phyloP scores from a whole-genome alignment of 495 filamentous ascomycete genomes.

The Apodospora peruviana region DNA sequence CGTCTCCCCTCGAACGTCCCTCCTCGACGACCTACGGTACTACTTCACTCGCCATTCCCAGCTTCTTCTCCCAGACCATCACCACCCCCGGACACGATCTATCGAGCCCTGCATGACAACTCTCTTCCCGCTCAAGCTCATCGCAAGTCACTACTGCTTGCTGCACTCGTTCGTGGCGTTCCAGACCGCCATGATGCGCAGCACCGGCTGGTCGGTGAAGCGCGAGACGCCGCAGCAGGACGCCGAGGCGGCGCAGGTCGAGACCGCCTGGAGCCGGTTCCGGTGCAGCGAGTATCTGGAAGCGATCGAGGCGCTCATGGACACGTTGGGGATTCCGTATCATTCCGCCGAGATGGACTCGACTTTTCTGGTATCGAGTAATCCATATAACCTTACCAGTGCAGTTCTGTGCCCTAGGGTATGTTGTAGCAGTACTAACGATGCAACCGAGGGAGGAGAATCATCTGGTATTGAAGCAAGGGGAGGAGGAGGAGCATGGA shows the following conservation, averaged over 20 bases:
- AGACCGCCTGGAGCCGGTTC: neutral
- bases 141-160: neutral
- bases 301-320: neutral
- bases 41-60: neutral
- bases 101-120: neutral
- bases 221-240: neutral
- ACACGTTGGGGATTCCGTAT: neutral
- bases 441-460: too few species aligned
- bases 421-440: too few species aligned
- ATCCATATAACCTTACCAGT: too few species aligned
- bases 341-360: too few species aligned
- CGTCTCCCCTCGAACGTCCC: neutral
- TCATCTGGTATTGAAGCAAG: too few species aligned
- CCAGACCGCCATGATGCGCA: neutral
- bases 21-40: neutral
- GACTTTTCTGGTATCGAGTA: too few species aligned
- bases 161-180: neutral
- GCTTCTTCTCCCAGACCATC: neutral
- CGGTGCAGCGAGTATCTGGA: constrained; percentile 1
- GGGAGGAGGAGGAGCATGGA: neutral
- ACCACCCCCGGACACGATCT: too few species aligned
- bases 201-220: neutral
- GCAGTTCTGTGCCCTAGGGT: too few species aligned
- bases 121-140: neutral
- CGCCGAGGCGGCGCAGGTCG: neutral